A percentile compares a stretch with the other conserved stretches of the same genome.
These are phyloP conservation scores for Aspergillus funiculosus DNA, from an alignment of 495 filamentous ascomycete genomes.

Conservation along the genomic window DNA sequence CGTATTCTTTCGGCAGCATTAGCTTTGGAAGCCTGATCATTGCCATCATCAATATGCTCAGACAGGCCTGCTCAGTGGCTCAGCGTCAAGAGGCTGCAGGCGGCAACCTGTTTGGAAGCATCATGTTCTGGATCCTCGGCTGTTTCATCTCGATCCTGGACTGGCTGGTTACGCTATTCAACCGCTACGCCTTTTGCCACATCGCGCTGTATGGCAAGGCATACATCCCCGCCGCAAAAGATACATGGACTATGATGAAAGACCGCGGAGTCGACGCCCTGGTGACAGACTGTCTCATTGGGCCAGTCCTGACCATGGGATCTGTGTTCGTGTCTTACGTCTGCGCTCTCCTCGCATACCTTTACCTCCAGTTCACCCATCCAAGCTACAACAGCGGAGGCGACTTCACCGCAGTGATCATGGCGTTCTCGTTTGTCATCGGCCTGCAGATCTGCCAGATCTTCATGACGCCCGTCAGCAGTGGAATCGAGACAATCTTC, in stretches of 20 bases:
- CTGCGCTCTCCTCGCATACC: slow-evolving; percentile 72
- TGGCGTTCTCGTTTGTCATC: slow-evolving; percentile 79
- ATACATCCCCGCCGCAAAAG: slow-evolving; percentile 79
- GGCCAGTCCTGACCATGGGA: slow-evolving; percentile 84
- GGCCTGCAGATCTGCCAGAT: slow-evolving; percentile 83
- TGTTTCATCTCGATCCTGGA: slow-evolving; percentile 74
- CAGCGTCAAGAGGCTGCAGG: slow-evolving; percentile 55
- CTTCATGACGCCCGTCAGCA: slow-evolving; percentile 70
- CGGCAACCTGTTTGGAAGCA: slow-evolving; percentile 62
- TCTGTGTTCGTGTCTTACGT: slow-evolving; percentile 76
- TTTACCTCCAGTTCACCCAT: slow-evolving; percentile 74
- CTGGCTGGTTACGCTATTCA: slow-evolving; percentile 68
- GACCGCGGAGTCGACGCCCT: slow-evolving; percentile 86
- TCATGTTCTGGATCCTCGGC: slow-evolving; percentile 64
- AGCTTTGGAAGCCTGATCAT: slow-evolving; percentile 78
- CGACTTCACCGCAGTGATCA: slow-evolving; percentile 67
- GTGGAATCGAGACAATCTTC: slow-evolving; percentile 71
- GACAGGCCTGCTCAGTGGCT: slow-evolving; percentile 70
- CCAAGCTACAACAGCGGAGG: slow-evolving; percentile 70
- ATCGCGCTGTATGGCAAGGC: slow-evolving; percentile 88
- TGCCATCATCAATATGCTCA: slow-evolving; percentile 77
- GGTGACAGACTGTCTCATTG: slow-evolving; percentile 84
- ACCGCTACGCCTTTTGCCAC: slow-evolving; percentile 83
- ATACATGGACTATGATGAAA: slow-evolving; percentile 86
- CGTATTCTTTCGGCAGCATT: slow-evolving; percentile 89